Evolutionary conservation across 2,329 filamentous ascomycete species (phyloP).

Genomic region (Talaromyces islandicus): DNA sequence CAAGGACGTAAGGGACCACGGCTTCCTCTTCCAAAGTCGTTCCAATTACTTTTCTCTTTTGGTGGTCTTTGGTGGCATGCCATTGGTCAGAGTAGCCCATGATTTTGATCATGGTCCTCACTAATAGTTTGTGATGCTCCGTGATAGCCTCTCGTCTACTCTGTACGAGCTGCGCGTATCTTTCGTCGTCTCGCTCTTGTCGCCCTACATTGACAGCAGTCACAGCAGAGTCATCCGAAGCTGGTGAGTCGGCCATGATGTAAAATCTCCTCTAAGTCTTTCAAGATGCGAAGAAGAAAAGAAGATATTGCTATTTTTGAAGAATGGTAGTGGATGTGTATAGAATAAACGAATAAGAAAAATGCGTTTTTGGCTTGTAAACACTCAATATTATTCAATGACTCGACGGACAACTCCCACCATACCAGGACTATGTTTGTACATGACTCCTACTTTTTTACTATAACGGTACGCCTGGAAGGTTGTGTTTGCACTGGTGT

Average conservation of each 20-base stretch:
- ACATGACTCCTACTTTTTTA: too few species aligned
- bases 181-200: background rate
- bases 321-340: background rate
- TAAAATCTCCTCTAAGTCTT: background rate
- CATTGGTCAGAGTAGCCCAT: conserved; percentile 1
- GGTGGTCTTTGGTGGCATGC: background rate
- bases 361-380: background rate
- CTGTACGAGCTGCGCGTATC: background rate
- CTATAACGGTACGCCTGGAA: too few species aligned
- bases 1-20: background rate
- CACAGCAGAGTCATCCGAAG: background rate
- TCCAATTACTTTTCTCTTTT: background rate
- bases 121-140: background rate
- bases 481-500: too few species aligned
- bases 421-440: too few species aligned
- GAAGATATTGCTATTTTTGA: background rate
- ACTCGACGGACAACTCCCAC: too few species aligned
- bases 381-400: background rate
- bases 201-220: background rate
- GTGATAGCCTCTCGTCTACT: background rate
- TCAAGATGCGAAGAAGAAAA: too few species aligned
- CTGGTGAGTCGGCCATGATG: background rate
- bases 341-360: background rate
- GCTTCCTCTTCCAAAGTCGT: background rate
- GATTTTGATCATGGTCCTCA: background rate